A percentile compares a stretch with the other conserved stretches of the same genome.
phyloP scores from a whole-genome alignment of 768 basidiomycete genomes.

The Boletus patriciae region DNA sequence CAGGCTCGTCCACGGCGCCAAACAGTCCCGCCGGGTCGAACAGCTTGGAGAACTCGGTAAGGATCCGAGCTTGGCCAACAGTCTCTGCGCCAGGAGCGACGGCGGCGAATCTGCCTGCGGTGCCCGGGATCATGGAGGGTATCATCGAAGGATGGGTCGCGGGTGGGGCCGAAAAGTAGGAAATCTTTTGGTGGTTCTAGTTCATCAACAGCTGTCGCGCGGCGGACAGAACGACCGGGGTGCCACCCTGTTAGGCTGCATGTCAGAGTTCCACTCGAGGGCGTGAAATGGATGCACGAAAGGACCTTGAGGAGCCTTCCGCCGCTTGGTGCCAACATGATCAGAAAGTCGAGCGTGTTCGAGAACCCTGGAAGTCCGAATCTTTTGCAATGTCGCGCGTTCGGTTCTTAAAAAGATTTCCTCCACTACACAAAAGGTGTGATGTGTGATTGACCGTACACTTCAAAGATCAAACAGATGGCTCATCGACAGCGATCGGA shows the following conservation, averaged over 20 bases:
- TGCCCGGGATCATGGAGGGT: slow-evolving; percentile 41
- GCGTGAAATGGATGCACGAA: not conserved
- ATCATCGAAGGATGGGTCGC: slow-evolving; percentile 73
- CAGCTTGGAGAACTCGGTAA: slow-evolving; percentile 67
- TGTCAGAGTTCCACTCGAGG: not conserved
- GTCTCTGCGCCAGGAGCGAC: slow-evolving; percentile 75
- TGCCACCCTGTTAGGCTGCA: slow-evolving; percentile 63
- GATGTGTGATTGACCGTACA: not conserved
- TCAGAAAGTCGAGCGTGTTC: slow-evolving; percentile 79
- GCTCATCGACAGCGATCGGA: slow-evolving; percentile 82
- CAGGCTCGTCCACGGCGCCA: slow-evolving; percentile 73
- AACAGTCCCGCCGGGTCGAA: slow-evolving; percentile 84
- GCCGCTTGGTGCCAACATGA: slow-evolving; percentile 80
- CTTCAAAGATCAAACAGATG: not conserved
- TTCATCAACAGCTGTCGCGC: slow-evolving; percentile 83
- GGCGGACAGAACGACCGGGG: slow-evolving; percentile 80
- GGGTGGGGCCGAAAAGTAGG: slow-evolving; percentile 83
- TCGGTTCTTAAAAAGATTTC: slow-evolving; percentile 79
- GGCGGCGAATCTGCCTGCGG: slow-evolving; percentile 37
- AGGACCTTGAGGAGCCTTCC: slow-evolving; percentile 81
- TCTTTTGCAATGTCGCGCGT: slow-evolving; percentile 66
- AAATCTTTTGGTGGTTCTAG: slow-evolving; percentile 97
- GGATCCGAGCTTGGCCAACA: slow-evolving; percentile 79
- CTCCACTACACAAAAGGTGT: slow-evolving; percentile 56
- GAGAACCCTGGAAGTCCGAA: slow-evolving; percentile 73